Evolutionary conservation across 352 stramenopile genomes (phyloP).

Genomic region (Phytophthora uliginosa): DNA sequence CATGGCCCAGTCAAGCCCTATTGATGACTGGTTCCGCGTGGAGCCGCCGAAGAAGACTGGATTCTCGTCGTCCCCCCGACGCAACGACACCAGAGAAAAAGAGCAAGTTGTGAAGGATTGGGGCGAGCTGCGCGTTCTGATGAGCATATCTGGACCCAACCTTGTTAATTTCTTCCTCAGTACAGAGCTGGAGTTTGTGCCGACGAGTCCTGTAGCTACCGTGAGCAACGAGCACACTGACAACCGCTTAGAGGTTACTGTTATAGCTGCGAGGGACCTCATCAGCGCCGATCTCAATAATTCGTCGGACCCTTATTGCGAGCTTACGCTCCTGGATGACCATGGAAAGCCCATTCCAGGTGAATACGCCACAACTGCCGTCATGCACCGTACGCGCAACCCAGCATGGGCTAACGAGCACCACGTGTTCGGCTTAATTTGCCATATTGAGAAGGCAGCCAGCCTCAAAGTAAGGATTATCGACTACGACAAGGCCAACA

Average conservation of each 20-base stretch:
- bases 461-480: conserved; percentile 64
- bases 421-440: conserved; percentile 71
- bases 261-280: conserved; percentile 60
- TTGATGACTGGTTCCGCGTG: conserved; percentile 78
- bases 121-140: conserved; percentile 72
- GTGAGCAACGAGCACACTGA: conserved; percentile 67
- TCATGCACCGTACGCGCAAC: conserved; percentile 68
- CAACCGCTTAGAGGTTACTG: conserved; percentile 74
- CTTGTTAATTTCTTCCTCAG: conserved; percentile 76
- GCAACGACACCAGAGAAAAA: conserved; percentile 43
- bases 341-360: conserved; percentile 58
- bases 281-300: conserved; percentile 74
- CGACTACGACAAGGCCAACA: conserved; percentile 62
- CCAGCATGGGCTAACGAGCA: conserved; percentile 72
- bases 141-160: conserved; percentile 73
- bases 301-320: conserved; percentile 69
- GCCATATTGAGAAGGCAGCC: conserved; percentile 63
- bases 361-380: conserved; percentile 57
- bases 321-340: conserved; percentile 67
- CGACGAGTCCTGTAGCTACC: conserved; percentile 55
- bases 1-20: conserved; percentile 59
- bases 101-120: conserved; percentile 54
- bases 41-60: conserved; percentile 47
- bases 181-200: conserved; percentile 41
- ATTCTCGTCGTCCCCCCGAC: conserved; percentile 34